A percentile compares a stretch with the other conserved stretches of the same genome.
Conservation (phyloP, 495 filamentous ascomycete species). For the Lepidopterella palustris region DNA sequence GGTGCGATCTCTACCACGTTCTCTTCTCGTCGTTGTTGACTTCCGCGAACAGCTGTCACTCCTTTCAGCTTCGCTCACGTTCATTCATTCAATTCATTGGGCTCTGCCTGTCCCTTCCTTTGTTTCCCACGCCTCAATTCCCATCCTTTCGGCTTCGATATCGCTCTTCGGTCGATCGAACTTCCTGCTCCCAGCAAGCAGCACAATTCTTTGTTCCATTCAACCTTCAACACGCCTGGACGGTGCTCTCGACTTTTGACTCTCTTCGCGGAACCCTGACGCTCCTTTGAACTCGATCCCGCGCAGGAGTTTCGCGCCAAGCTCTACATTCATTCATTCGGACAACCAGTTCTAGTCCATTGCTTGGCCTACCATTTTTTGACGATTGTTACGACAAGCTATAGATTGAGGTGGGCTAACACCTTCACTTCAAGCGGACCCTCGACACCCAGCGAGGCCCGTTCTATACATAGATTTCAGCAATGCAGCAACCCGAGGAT, state of each 20-base stretch:
- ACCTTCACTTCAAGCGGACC: conserved; percentile 1
- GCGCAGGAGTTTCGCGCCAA: conserved; percentile 12
- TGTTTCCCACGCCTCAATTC: conserved; percentile 10
- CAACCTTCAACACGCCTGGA: conserved; percentile 19
- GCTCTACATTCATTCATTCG: conserved; percentile 16
- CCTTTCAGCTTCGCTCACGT: conserved; percentile 30
- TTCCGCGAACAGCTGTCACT: conserved; percentile 30
- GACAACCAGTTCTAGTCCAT: conserved; percentile 5
- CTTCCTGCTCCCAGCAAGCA: conserved; percentile 27
- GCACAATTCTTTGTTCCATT: conserved; percentile 21
- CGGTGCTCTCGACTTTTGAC: conserved; percentile 14
- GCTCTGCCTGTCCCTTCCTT: conserved; percentile 31
- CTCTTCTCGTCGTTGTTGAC: conserved; percentile 18
- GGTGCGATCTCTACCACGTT: conserved; percentile 27
- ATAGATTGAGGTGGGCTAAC: conserved; percentile 16
- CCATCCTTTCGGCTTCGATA: conserved; percentile 20
- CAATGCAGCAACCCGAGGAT: conserved; percentile 23
- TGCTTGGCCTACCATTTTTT: conserved; percentile 17
- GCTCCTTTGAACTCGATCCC: conserved; percentile 24
- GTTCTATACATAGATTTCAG: conserved; percentile 7
- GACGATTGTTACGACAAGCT: conserved; percentile 22
- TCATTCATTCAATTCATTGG: conserved; percentile 20
- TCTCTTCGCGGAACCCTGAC: conserved; percentile 13
- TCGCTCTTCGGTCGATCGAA: conserved; percentile 29
- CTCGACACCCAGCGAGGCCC: conserved; percentile 6